Base-by-base conservation (phyloP, 2,329 filamentous ascomycete species). In the Claviceps humidiphila region DNA sequence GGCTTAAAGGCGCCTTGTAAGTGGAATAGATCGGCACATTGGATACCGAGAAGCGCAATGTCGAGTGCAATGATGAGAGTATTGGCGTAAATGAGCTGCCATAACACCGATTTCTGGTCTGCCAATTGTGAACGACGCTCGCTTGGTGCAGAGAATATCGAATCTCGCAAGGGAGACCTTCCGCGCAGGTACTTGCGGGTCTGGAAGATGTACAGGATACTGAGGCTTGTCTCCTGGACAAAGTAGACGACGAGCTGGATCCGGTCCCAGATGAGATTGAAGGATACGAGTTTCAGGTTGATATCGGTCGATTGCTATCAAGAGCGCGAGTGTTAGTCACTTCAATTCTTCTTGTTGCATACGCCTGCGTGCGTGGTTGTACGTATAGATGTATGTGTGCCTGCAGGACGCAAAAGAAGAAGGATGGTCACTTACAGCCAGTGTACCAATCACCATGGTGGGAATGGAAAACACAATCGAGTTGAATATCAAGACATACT, bases 401-500 rank as follows among this genome's bases (percentile, higher is more conserved):
- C 9, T 34, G 9, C 30, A 34, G 30, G 7, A 26, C 4, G 13
- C 13, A 9, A 40, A 40, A 40, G 20, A 40, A 14, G 34, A 14
- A 20, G 13, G 59, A 52, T 30, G 17, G 4, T 11, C 5, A 16
- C 65, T 62, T 57, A 75, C 75, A 5, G 73, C 65, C 8, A 73
- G 74, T 53, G 73, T 79, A 1, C 74, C 75, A 9, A 82, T 61
- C 2, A 81, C 67, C 0, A 72, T 75, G 6, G 75, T 79, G 0
- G 74, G 73, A 0, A 76, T 62, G 56, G 80, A 74, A n/a, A 80
- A 63, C 6, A 80, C 55, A 39, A 80, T 58, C 26, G 70, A 69
- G 60, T 80, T 73, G 55, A 70, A 62, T 47, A 80, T 71, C 54
- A 84, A 80, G 71, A 82, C 76, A 53, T 58, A 67, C 3, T 78